These are phyloP conservation scores for Dipodascus albidus DNA, from an alignment of 805 yeast species.

Conservation along the genomic window DNA sequence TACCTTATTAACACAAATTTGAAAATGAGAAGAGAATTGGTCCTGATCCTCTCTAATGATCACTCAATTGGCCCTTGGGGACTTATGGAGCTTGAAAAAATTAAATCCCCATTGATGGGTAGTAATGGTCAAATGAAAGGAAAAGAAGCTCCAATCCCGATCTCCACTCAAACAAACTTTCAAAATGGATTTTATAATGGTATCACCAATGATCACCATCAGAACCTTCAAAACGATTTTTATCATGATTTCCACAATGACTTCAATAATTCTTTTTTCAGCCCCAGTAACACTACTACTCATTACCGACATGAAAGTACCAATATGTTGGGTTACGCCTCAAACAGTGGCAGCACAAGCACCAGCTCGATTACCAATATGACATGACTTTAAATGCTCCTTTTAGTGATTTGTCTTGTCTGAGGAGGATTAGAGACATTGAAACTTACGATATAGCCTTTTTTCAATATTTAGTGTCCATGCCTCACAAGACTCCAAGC, in stretches of 20 bases:
- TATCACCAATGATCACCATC: conserved; percentile 32
- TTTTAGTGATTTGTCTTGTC: neutral
- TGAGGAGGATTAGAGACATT: neutral
- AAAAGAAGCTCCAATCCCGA: conserved; percentile 1
- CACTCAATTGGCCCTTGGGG: neutral
- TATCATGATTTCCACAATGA: neutral
- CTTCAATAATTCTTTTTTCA: neutral
- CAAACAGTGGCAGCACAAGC: neutral
- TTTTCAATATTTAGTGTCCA: no score
- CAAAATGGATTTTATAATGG: conserved; percentile 1
- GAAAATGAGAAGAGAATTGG: conserved; percentile 15
- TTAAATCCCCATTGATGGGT: neutral
- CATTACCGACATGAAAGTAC: neutral
- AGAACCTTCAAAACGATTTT: neutral
- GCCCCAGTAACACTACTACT: neutral
- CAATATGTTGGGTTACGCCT: neutral
- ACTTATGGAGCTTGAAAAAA: neutral
- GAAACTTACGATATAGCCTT: no score
- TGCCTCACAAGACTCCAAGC: neutral
- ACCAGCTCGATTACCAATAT: neutral
- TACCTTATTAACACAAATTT: conserved; percentile 18
- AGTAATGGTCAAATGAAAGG: conserved; percentile 2
- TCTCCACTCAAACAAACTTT: neutral
- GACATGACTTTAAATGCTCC: neutral
- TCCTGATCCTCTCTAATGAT: neutral